Percentiles rank a stretch among this genome's conserved stretches.
Conservation (phyloP, 495 filamentous ascomycete species). For the Penicillium waksmanii region DNA sequence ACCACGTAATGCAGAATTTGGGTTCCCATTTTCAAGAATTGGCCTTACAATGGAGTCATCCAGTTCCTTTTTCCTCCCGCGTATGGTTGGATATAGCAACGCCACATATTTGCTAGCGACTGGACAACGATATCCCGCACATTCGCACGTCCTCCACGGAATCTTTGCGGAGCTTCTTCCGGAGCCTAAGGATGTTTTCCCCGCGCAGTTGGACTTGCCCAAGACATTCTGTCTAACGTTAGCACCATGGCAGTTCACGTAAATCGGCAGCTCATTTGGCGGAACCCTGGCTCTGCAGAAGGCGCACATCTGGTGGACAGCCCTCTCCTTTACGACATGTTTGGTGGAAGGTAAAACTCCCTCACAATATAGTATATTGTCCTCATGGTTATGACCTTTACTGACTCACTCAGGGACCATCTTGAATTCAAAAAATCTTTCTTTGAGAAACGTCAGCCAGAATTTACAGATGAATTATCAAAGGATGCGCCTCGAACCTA, state of each 20-base stretch:
- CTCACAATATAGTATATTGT: background rate
- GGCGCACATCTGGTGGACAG: constrained; percentile 58
- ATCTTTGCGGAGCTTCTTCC: constrained; percentile 55
- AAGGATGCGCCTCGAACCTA: constrained; percentile 30
- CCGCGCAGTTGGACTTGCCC: constrained; percentile 55
- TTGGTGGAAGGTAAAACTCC: constrained; percentile 33
- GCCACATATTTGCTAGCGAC: constrained; percentile 49
- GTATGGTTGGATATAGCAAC: constrained; percentile 54
- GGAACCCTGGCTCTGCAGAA: constrained; percentile 52
- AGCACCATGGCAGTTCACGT: constrained; percentile 49
- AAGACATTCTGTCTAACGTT: constrained; percentile 56
- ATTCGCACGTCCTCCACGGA: constrained; percentile 28
- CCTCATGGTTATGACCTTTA: background rate
- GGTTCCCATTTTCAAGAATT: constrained; percentile 61
- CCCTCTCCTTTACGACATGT: constrained; percentile 55
- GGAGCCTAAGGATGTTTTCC: constrained; percentile 50
- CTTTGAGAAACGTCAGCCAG: constrained; percentile 52
- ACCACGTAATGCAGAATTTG: constrained; percentile 47
- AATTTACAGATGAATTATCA: constrained; percentile 50
- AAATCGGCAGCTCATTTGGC: constrained; percentile 59
- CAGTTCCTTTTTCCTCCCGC: constrained; percentile 59
- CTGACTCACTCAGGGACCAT: constrained; percentile 11
- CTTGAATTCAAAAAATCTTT: constrained; percentile 38
- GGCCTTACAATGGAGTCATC: constrained; percentile 61
- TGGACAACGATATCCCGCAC: constrained; percentile 18